Base-by-base conservation (phyloP, 2,329 filamentous ascomycete genomes). In the Dactylellina parvicollis region DNA sequence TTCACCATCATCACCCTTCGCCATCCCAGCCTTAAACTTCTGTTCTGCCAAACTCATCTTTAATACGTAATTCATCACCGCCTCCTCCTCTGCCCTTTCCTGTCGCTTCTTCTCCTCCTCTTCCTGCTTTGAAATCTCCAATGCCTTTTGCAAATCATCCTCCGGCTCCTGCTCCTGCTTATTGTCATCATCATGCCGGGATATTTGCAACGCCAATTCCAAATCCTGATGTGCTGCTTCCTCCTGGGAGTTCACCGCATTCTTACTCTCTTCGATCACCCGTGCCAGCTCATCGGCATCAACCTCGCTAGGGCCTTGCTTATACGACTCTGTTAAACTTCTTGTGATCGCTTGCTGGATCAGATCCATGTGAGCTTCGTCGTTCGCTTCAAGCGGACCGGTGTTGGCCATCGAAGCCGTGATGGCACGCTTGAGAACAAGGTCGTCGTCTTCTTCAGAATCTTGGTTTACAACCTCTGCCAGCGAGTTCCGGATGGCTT, bases 31-130 rank as follows among this genome's bases (percentile, higher is more conserved):
- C 42, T 60, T 76, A 75, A 83, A 80, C 78, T 88, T 84, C 75
- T 88, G 88, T 80, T 94, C 91, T 0, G 86, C 84, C 42, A 92
- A 79, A 79, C 89, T 92, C 82, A 92, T 89, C 82, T 88, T 90
- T 83, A 89, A 90, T 40, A 92, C 85, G 79, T 91, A 92, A 77
- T 92, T 89, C 79, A 93, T 80, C 7, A 92, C 86, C 67, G 90
- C 87, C 64, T 92, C 86, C 78, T 93, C 90, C 78, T 92, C 90
- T 0, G 84, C 86, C 77, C 81, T 83, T 61, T 73, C 78, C 78
- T 71, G 70, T 78, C 74, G 67, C 60, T 82, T 79, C 36, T 79
- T 81, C 50, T 80, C 79, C 34, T 83, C 80, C 2, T 82, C 80
- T 44, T 81, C 80, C 75, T 83, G 77, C 59, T 16, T 54, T 2